These are phyloP conservation scores for Malus asiatica DNA, from an alignment of 306 rosid genomes.

Conservation along the genomic window DNA sequence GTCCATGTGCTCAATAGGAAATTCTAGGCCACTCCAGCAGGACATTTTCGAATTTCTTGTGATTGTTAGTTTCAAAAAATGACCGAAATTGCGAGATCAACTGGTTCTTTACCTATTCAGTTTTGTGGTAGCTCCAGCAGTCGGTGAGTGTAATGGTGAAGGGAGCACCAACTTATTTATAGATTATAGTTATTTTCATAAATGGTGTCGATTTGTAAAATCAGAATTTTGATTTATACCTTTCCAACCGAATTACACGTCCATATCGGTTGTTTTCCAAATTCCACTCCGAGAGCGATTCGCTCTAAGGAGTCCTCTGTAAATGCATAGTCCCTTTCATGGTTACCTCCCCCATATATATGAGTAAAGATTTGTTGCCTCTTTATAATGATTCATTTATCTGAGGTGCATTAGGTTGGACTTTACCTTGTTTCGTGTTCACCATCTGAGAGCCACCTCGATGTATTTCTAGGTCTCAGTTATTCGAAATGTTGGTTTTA, in stretches of 20 bases:
- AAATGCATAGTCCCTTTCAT: slow-evolving; percentile 1
- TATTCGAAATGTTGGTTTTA: too few species aligned
- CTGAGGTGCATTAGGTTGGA: too few species aligned
- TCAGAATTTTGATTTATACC: neutral
- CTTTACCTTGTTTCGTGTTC: neutral
- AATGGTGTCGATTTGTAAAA: neutral
- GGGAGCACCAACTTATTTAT: neutral
- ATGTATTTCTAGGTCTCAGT: neutral
- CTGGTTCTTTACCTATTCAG: neutral
- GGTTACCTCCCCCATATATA: neutral
- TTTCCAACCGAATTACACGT: neutral
- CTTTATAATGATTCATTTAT: too few species aligned
- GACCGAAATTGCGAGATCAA: neutral
- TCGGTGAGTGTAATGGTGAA: neutral
- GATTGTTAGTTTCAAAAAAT: neutral
- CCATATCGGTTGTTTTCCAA: neutral
- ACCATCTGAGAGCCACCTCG: neutral
- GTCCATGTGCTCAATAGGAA: neutral
- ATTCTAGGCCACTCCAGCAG: neutral
- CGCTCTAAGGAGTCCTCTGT: neutral
- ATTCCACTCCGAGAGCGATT: neutral
- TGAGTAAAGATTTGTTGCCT: too few species aligned
- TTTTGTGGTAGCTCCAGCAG: neutral
- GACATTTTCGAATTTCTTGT: neutral
- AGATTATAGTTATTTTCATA: neutral